A percentile compares a stretch with the other conserved stretches of the same genome.
These are phyloP conservation scores for Backusella morwellensis DNA, from an alignment of 192 early-diverging fungal genomes.

Conservation along the genomic window DNA sequence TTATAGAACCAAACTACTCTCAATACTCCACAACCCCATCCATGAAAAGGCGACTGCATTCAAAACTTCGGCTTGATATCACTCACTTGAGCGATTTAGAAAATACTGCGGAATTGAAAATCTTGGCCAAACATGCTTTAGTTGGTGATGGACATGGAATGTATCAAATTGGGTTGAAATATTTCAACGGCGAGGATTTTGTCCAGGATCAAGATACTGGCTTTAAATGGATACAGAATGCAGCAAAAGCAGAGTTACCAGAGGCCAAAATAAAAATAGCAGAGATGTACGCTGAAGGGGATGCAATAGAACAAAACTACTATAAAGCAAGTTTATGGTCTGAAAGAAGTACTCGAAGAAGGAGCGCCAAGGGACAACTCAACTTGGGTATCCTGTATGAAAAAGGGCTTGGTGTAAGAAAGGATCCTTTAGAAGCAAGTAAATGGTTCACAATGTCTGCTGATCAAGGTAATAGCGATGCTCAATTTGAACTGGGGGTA, in stretches of 20 bases:
- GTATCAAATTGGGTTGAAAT: background rate
- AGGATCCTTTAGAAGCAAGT: background rate
- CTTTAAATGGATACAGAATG: background rate
- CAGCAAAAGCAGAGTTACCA: background rate
- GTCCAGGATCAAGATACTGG: background rate
- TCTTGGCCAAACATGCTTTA: background rate
- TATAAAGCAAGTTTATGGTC: background rate
- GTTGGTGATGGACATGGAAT: background rate
- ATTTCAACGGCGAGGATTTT: background rate
- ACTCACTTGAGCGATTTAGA: background rate
- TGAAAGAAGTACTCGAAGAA: background rate
- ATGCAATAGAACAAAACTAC: background rate
- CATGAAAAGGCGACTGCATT: background rate
- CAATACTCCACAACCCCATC: background rate
- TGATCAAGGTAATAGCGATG: background rate
- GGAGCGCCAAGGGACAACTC: background rate
- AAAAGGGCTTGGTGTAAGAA: background rate
- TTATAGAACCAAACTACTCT: background rate
- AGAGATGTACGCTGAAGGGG: background rate
- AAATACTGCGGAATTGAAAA: background rate
- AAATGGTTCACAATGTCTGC: background rate
- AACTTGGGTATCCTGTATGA: background rate
- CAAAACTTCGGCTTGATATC: background rate
- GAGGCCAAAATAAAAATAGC: background rate
- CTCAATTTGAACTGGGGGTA: background rate